Conservation (phyloP, 495 filamentous ascomycete species). For the Aspergillus hancockii region DNA sequence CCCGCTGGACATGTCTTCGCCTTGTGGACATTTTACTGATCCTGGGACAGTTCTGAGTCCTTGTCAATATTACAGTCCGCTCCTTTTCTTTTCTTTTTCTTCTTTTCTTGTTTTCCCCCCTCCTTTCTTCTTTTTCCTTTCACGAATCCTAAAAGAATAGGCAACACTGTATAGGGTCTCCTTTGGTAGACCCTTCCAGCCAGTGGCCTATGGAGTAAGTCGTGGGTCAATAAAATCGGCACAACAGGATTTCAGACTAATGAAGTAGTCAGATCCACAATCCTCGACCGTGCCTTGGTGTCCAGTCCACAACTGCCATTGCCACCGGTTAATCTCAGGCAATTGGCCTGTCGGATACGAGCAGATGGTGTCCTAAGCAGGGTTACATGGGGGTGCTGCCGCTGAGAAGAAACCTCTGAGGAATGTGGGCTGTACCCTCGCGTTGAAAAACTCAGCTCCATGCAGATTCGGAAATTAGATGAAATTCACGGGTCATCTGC, state of each 20-base stretch:
- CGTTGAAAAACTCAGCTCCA: not conserved
- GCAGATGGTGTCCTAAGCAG: not conserved
- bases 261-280: not conserved
- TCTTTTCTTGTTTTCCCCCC: too few species aligned
- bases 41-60: too few species aligned
- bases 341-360: not conserved
- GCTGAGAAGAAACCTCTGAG: too few species aligned
- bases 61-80: too few species aligned
- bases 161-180: not conserved
- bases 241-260: not conserved
- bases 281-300: conserved; percentile 10
- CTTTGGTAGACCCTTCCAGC: conserved; percentile 1
- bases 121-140: not conserved
- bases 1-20: too few species aligned
- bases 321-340: conserved; percentile 1
- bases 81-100: too few species aligned
- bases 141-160: not conserved
- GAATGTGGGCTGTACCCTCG: not conserved
- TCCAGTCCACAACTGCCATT: conserved; percentile 9
- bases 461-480: not conserved
- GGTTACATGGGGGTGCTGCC: too few species aligned
- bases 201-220: not conserved
- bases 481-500: too few species aligned
- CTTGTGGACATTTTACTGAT: too few species aligned
- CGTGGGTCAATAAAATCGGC: not conserved